Percentiles rank a stretch among this genome's conserved stretches.
Conservation (phyloP, 345 rosid genomes). For the Angophora floribunda region DNA sequence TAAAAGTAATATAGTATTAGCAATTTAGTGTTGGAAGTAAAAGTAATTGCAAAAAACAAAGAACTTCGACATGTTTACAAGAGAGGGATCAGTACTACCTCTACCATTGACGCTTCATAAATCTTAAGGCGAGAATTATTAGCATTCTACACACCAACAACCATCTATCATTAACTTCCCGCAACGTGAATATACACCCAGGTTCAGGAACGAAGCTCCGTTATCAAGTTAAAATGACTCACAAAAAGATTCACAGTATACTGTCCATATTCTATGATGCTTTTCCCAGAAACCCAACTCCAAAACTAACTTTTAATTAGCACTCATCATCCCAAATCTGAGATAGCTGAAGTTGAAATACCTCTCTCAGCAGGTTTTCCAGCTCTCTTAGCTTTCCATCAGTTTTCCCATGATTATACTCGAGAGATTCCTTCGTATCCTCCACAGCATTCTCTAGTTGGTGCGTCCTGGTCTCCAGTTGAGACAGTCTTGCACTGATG, state of each 20-base stretch:
- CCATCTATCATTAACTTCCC: neutral
- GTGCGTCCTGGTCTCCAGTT: conserved; percentile 32
- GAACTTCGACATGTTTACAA: neutral
- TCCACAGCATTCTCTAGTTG: conserved; percentile 29
- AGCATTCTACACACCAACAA: neutral
- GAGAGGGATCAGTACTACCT: neutral
- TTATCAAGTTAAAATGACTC: neutral
- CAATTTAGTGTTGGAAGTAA: neutral
- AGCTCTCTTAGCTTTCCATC: conserved; percentile 41
- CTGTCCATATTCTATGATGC: neutral
- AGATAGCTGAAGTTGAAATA: neutral
- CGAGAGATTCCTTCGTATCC: conserved; percentile 29
- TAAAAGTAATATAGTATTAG: too few species aligned
- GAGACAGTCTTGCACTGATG: conserved; percentile 32
- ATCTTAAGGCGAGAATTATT: neutral
- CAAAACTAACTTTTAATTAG: neutral
- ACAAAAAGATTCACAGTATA: neutral
- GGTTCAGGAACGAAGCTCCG: neutral
- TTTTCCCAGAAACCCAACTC: neutral
- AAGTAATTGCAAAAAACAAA: neutral
- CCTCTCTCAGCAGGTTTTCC: conserved; percentile 39
- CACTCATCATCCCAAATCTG: neutral
- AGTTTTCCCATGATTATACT: conserved; percentile 28
- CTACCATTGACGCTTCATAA: neutral
- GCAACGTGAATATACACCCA: neutral